These are phyloP conservation scores for Aureobasidium namibiae DNA, from an alignment of 2,329 filamentous ascomycete species.

Conservation along the genomic window DNA sequence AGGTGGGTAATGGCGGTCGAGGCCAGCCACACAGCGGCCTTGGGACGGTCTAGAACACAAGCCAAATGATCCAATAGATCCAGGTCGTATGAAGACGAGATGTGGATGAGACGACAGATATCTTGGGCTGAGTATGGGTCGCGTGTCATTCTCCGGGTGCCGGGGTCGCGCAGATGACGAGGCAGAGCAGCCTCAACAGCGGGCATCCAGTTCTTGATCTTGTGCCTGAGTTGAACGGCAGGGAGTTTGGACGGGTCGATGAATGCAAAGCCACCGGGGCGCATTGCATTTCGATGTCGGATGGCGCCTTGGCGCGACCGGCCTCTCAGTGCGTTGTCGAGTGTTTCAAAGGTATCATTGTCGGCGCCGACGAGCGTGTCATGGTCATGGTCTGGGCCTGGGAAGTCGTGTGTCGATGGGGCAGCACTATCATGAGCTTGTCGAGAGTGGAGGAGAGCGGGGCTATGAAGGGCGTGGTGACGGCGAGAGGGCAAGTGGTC, in stretches of 20 bases:
- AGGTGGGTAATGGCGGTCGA: constrained; percentile 32
- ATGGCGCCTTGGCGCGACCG: neutral
- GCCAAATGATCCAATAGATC: constrained; percentile 35
- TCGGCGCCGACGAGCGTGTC: neutral
- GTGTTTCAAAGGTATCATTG: neutral
- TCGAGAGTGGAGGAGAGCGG: neutral
- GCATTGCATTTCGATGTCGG: neutral
- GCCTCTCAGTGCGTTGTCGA: neutral
- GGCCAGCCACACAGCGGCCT: constrained; percentile 37
- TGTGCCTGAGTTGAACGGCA: neutral
- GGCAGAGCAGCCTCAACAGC: constrained; percentile 2
- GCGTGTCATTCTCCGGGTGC: neutral
- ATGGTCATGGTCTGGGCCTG: neutral
- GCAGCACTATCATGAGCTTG: neutral
- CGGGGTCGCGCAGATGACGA: neutral
- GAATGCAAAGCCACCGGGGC: neutral
- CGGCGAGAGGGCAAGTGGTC: neutral
- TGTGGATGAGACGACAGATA: constrained; percentile 4
- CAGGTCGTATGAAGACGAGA: constrained; percentile 13
- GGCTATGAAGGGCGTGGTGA: neutral
- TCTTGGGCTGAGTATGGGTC: neutral
- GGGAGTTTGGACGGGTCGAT: neutral
- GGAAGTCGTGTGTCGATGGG: neutral
- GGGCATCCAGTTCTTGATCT: neutral
- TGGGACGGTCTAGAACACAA: constrained; percentile 33